phyloP scores from a whole-genome alignment of 2,329 filamentous ascomycete species.

The Raffaelea albimanens region DNA sequence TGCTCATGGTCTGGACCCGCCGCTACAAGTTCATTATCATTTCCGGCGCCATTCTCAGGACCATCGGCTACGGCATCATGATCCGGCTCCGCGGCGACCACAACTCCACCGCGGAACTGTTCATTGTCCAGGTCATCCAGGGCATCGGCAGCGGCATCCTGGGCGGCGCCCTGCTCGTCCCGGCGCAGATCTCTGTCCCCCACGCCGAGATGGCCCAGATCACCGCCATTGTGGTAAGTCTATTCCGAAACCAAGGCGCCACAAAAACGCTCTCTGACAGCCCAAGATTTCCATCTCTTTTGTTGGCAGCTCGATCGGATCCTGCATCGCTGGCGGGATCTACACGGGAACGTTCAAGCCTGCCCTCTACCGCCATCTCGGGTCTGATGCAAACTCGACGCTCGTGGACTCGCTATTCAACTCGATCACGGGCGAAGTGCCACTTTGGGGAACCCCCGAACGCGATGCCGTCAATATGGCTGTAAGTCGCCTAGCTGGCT shows the following conservation, averaged over 20 bases:
- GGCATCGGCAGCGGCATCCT: slow-evolving; percentile 37
- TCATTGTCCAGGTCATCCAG: slow-evolving; percentile 37
- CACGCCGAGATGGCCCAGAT: slow-evolving; percentile 36
- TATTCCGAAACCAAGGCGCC: too few species aligned
- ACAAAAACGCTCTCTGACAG: too few species aligned
- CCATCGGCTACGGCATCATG: slow-evolving; percentile 41
- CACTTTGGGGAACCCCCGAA: slow-evolving; percentile 29
- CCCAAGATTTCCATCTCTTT: slow-evolving; percentile 30
- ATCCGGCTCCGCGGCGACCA: slow-evolving; percentile 33
- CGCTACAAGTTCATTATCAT: slow-evolving; percentile 38
- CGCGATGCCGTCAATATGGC: slow-evolving; percentile 31
- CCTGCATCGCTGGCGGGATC: slow-evolving; percentile 36
- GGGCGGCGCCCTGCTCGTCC: slow-evolving; percentile 30
- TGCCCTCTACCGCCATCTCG: slow-evolving; percentile 26
- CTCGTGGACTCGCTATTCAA: slow-evolving; percentile 30
- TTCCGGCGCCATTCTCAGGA: slow-evolving; percentile 27
- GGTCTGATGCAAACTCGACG: slow-evolving; percentile 17
- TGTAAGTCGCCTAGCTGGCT: slow-evolving; percentile 14
- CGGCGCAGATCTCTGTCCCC: slow-evolving; percentile 33
- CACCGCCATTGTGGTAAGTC: too few species aligned
- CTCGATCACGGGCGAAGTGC: slow-evolving; percentile 32
- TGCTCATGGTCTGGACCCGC: slow-evolving; percentile 30
- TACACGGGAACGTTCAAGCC: slow-evolving; percentile 35
- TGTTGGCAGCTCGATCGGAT: slow-evolving; percentile 27
- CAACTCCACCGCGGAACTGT: slow-evolving; percentile 34